These are phyloP conservation scores for Sordariomycetes sp. DNA, from an alignment of 2,329 filamentous ascomycete genomes.

Conservation along the genomic window DNA sequence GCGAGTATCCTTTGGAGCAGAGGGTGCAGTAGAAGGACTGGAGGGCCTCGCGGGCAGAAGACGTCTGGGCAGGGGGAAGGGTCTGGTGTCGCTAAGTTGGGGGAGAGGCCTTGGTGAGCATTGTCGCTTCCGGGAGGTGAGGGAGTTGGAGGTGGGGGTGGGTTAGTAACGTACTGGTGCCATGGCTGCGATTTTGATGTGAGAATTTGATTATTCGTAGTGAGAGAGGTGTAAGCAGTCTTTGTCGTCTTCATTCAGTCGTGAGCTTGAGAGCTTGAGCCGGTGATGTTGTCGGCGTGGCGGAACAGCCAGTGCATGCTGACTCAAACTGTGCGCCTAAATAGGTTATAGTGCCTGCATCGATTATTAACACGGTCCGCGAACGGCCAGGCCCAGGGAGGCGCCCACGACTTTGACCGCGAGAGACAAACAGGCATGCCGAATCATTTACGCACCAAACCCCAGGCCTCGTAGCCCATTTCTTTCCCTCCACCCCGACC, in stretches of 20 bases:
- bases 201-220: background rate
- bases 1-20: constrained; percentile 87
- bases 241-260: background rate
- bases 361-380: background rate
- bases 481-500: background rate
- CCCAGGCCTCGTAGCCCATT: background rate
- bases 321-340: background rate
- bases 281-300: background rate
- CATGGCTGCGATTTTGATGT: constrained; percentile 22
- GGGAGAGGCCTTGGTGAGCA: background rate
- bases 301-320: background rate
- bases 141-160: constrained; percentile 25
- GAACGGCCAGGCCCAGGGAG: background rate
- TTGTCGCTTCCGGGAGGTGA: background rate
- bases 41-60: constrained; percentile 59
- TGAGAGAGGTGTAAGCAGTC: background rate
- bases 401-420: background rate
- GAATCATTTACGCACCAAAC: background rate
- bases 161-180: constrained; percentile 33
- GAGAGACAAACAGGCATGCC: background rate
- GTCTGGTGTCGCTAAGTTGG: constrained; percentile 39
- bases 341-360: background rate
- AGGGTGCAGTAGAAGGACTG: constrained; percentile 76
- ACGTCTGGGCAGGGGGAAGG: constrained; percentile 43
- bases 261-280: background rate